These are phyloP conservation scores for Rhizoclosmatium globosum DNA, from an alignment of 192 early-diverging fungal species.

Conservation along the genomic window DNA sequence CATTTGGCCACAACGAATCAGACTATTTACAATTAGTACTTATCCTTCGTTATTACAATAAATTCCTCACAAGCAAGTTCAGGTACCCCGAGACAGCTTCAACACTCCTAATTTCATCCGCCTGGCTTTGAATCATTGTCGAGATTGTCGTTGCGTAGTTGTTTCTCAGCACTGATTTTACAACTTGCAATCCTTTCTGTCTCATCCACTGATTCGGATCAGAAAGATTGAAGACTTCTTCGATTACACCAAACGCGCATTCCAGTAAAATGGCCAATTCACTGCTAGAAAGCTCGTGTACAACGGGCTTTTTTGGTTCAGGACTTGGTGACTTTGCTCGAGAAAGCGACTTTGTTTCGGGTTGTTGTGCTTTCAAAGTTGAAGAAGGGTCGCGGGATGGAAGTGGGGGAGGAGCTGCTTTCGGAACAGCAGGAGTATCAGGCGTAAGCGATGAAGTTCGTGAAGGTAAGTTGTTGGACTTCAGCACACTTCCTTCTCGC, in stretches of 20 bases:
- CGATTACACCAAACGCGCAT: conserved; percentile 52
- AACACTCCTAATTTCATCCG: conserved; percentile 17
- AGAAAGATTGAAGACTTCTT: conserved; percentile 54
- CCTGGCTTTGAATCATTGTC: conserved; percentile 29
- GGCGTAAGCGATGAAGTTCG: background rate
- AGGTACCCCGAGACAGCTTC: conserved; percentile 42
- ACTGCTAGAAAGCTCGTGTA: conserved; percentile 29
- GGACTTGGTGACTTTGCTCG: background rate
- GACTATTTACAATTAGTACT: conserved; percentile 2
- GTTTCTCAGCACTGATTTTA: conserved; percentile 50
- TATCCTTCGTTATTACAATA: background rate
- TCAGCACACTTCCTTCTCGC: background rate
- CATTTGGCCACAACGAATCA: conserved; percentile 48
- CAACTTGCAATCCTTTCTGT: conserved; percentile 52
- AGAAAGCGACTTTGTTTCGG: background rate
- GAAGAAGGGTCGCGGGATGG: background rate
- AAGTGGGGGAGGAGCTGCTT: background rate
- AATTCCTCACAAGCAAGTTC: conserved; percentile 22
- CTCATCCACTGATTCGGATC: conserved; percentile 55
- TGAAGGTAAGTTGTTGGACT: background rate
- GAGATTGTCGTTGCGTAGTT: conserved; percentile 49
- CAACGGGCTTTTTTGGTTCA: background rate
- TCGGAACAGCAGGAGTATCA: background rate
- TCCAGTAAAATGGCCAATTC: conserved; percentile 55
- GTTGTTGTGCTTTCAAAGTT: background rate